Base-by-base conservation (phyloP, 345 rosid genomes). In the Noccaea bulbosa region DNA sequence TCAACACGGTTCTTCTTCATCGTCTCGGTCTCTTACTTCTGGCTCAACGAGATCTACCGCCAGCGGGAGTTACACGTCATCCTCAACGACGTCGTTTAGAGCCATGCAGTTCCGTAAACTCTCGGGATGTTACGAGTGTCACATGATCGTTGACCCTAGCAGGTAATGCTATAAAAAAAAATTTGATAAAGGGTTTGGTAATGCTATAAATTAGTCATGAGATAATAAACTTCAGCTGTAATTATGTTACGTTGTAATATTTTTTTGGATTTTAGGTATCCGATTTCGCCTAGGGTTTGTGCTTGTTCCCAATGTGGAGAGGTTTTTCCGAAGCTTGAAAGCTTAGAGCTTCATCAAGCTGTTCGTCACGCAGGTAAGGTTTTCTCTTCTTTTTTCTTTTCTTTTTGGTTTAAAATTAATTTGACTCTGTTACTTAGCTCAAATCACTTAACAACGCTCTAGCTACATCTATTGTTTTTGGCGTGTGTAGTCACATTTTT, bases 121-220 rank as follows among this genome's bases (percentile, higher is more conserved):
- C 75, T 94, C 99, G 38, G 93, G 99, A 45, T 94, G 99, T 51
- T 91, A 94, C 40, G 99, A 94, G 70, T 94, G 99, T 73, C 97
- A 80, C 81, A 88, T 83, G 83, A 87, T 91, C 75, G 88, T 91
- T 70, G 99, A 94, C 82, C 95, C 97, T 20, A 82, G 90, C 93
- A 85, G 97, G 99, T 94, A 64, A 35, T 15, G 41, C 20, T 17
- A 17, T 17, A 17, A 17, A 17, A 17, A 17, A 17, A 17, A 17
- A 17, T 0, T 17, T 17, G 20, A 17, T 17, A 17, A 17, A 17
- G 20, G 20, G 20, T 17, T 17, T 17, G 97, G 99, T 94, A 64
- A 35, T 15, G 41, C 52, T 24, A 24, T 34, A 14, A 17, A 27
- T 24, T 44, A 24, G 43, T 46, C 11, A 5, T 37, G 27, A 49